Base-by-base conservation (phyloP, 768 basidiomycete species). In the Leccinum olivaceopallidum region DNA sequence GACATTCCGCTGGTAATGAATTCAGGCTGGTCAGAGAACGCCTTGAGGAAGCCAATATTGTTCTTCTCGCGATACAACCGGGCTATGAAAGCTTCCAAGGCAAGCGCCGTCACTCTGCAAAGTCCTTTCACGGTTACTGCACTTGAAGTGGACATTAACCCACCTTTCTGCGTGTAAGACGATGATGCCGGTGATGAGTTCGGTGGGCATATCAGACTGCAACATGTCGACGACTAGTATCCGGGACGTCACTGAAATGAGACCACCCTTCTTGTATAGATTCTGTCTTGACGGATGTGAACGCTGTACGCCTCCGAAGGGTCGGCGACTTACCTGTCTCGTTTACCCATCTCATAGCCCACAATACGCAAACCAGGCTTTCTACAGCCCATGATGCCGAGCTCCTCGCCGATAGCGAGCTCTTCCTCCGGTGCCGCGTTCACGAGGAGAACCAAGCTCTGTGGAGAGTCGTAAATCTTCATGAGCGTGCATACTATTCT, bases 171-270 rank as follows among this genome's bases (percentile, higher is more conserved):
- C 95, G 66, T 95, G 96, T 32, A 98, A 72, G 12, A 99, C 83
- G 18, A 98, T 76, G 30, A 99, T 81, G 2, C 97, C 97, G 2
- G 95, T 91, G 47, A 99, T 89, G 53, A 94, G 79, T 36, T 91
- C 83, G 2, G 83, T 88, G 1, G 95, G 95, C 30, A 98, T 85
- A 68, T 92, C 90, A 26, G 84, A 81, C 70, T 89, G 89, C 32
- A 99, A 77, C 86, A 98, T 91, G 71, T 99, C 97, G 56, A 96
- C 95, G 24, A 96, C 90, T 13, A 98, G 79, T 65, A 99, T 98
- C 20, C 93, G 87, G 26, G 93, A 95, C 0, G 97, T 98, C 32
- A 98, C 89, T 7, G 92, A 92, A 53, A 98, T 82, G 1, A 98
- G 78, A 5, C 95, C 95, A 5, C 96, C 96, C 60, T 83, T 82